phyloP scores from a whole-genome alignment of 2,329 filamentous ascomycete genomes.

The Chaetomiaceae sp. region DNA sequence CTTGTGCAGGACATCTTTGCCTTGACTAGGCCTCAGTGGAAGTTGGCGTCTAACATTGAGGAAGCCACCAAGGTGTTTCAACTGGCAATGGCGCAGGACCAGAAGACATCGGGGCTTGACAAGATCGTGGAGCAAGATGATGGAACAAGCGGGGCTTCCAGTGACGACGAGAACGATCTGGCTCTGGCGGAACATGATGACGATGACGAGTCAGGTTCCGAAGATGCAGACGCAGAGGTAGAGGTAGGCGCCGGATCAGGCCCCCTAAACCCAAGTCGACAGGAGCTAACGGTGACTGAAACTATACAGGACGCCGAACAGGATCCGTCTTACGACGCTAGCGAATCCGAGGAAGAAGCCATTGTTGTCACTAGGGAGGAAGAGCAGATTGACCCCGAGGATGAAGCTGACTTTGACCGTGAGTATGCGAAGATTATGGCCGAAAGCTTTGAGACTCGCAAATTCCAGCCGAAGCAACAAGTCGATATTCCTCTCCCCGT shows the following conservation, averaged over 20 bases:
- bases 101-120: slow-evolving; percentile 71
- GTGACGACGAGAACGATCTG: slow-evolving; percentile 70
- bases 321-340: slow-evolving; percentile 49
- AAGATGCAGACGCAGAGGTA: slow-evolving; percentile 49
- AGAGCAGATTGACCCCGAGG: slow-evolving; percentile 86
- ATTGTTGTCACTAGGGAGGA: slow-evolving; percentile 90
- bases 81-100: slow-evolving; percentile 84
- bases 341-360: slow-evolving; percentile 75
- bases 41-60: slow-evolving; percentile 71
- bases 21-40: slow-evolving; percentile 86
- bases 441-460: slow-evolving; percentile 90
- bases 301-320: slow-evolving; percentile 45
- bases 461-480: slow-evolving; percentile 90
- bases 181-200: slow-evolving; percentile 60
- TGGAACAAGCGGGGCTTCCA: slow-evolving; percentile 62
- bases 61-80: slow-evolving; percentile 82
- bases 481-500: slow-evolving; percentile 98
- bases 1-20: slow-evolving; percentile 89
- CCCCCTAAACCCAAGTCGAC: background rate
- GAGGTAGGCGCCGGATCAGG: slow-evolving; percentile 43
- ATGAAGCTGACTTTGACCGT: slow-evolving; percentile 94
- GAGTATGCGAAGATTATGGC: slow-evolving; percentile 99
- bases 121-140: slow-evolving; percentile 69
- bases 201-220: slow-evolving; percentile 52
- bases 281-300: slow-evolving; percentile 18